These are phyloP conservation scores for Viola pubescens DNA, from an alignment of 441 rosid genomes.

Conservation along the genomic window DNA sequence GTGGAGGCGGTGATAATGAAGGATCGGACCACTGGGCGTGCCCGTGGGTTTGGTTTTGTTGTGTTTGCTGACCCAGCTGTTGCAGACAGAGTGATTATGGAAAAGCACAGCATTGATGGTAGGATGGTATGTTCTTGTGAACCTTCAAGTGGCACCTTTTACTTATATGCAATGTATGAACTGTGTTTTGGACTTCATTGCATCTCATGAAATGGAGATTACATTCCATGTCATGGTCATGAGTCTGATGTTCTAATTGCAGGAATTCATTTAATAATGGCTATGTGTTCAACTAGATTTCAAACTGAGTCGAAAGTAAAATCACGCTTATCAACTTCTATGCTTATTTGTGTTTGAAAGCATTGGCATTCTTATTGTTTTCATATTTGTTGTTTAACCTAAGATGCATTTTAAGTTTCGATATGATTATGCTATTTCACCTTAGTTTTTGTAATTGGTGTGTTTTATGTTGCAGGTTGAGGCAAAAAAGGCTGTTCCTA, in stretches of 20 bases:
- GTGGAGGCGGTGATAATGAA: slow-evolving; percentile 96
- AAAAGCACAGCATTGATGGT: slow-evolving; percentile 84
- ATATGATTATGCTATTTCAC: slow-evolving; percentile 11
- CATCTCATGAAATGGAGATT: slow-evolving; percentile 9
- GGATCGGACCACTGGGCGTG: slow-evolving; percentile 97
- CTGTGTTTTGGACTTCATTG: background rate
- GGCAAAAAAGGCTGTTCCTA: slow-evolving; percentile 94
- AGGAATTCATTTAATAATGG: slow-evolving; percentile 21
- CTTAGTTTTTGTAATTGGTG: slow-evolving; percentile 16
- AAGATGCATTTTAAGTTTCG: slow-evolving; percentile 9
- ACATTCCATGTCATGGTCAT: slow-evolving; percentile 14
- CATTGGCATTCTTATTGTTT: slow-evolving; percentile 8
- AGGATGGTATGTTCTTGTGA: slow-evolving; percentile 56
- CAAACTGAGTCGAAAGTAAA: slow-evolving; percentile 20
- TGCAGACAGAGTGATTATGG: slow-evolving; percentile 79
- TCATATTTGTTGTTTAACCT: slow-evolving; percentile 3
- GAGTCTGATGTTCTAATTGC: slow-evolving; percentile 27
- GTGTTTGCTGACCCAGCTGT: slow-evolving; percentile 85
- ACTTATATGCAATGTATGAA: background rate
- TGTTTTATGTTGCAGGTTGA: slow-evolving; percentile 54
- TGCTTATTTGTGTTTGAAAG: slow-evolving; percentile 7
- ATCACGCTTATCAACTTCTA: slow-evolving; percentile 7
- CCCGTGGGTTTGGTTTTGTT: slow-evolving; percentile 96
- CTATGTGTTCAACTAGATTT: slow-evolving; percentile 25
- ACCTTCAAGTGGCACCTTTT: background rate